These are phyloP conservation scores for Fusarium subtropicale DNA, from an alignment of 2,329 filamentous ascomycete species.

Conservation along the genomic window DNA sequence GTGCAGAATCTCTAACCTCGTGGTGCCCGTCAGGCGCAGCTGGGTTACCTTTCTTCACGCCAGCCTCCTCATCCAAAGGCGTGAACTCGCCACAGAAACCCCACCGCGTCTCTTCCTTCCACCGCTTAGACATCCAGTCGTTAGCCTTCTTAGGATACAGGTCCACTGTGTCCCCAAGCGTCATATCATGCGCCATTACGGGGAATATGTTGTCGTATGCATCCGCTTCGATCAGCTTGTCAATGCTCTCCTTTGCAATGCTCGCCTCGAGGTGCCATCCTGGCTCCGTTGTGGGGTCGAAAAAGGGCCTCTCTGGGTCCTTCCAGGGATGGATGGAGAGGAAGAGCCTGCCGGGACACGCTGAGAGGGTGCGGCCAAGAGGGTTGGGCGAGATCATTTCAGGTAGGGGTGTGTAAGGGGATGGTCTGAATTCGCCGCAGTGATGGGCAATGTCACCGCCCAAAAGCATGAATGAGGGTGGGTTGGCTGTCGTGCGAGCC, in stretches of 20 bases:
- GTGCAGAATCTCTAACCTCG: not conserved
- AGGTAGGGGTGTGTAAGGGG: not conserved
- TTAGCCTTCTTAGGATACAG: not conserved
- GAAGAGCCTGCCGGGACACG: not conserved
- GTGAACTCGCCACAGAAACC: not conserved
- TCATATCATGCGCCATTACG: not conserved
- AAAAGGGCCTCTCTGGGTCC: not conserved
- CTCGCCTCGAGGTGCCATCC: not conserved
- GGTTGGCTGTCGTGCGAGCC: not conserved
- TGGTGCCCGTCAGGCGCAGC: fast-evolving
- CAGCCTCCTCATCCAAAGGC: not conserved
- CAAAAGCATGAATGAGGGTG: not conserved
- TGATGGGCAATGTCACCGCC: not conserved
- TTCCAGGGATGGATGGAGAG: not conserved
- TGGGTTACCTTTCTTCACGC: not conserved
- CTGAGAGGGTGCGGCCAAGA: not conserved
- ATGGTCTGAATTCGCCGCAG: not conserved
- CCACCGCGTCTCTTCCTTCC: not conserved
- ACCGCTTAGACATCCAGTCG: not conserved
- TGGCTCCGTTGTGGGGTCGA: not conserved
- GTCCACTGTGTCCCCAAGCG: not conserved
- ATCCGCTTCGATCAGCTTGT: not conserved
- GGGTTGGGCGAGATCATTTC: not conserved
- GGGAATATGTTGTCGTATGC: not conserved
- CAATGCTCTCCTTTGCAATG: not conserved